phyloP scores from a whole-genome alignment of 768 basidiomycete genomes.

The Heimioporus sp. region DNA sequence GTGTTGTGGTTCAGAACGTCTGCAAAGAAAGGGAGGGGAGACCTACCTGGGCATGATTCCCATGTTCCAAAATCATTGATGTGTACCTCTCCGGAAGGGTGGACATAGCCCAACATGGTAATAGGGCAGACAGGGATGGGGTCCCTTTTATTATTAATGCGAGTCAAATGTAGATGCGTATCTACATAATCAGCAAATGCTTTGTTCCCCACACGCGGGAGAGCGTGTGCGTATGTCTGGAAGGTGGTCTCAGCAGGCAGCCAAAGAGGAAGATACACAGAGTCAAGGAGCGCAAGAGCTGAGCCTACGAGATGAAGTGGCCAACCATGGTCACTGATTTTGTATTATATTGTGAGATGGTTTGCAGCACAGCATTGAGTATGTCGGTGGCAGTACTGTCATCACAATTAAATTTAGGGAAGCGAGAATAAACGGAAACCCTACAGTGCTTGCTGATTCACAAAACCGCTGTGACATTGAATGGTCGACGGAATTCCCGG shows the following conservation, averaged over 20 bases:
- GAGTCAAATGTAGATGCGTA: constrained; percentile 40
- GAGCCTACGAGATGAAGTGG: constrained; percentile 36
- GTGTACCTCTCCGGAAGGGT: constrained; percentile 41
- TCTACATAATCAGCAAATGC: constrained; percentile 58
- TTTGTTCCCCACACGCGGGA: constrained; percentile 49
- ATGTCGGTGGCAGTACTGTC: constrained; percentile 37
- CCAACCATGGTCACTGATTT: constrained; percentile 43
- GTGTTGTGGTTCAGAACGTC: too few species aligned
- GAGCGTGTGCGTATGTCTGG: constrained; percentile 30
- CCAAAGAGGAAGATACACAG: constrained; percentile 35
- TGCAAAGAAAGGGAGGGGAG: too few species aligned
- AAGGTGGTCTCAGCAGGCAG: constrained; percentile 30
- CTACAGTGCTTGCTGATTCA: constrained; percentile 36
- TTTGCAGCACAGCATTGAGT: constrained; percentile 40
- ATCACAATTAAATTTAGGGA: constrained; percentile 15
- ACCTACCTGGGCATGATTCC: constrained; percentile 52
- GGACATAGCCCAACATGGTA: constrained; percentile 36
- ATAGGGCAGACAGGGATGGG: constrained; percentile 35
- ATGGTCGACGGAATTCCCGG: constrained; percentile 42
- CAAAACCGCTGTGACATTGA: constrained; percentile 47
- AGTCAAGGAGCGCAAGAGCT: constrained; percentile 35
- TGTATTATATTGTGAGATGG: constrained; percentile 34
- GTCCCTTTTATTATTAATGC: constrained; percentile 50
- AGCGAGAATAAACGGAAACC: constrained; percentile 26
- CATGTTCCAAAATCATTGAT: constrained; percentile 45